Evolutionary conservation across 2,329 filamentous ascomycete genomes (phyloP).

Genomic region (Sordariomycetes sp.): DNA sequence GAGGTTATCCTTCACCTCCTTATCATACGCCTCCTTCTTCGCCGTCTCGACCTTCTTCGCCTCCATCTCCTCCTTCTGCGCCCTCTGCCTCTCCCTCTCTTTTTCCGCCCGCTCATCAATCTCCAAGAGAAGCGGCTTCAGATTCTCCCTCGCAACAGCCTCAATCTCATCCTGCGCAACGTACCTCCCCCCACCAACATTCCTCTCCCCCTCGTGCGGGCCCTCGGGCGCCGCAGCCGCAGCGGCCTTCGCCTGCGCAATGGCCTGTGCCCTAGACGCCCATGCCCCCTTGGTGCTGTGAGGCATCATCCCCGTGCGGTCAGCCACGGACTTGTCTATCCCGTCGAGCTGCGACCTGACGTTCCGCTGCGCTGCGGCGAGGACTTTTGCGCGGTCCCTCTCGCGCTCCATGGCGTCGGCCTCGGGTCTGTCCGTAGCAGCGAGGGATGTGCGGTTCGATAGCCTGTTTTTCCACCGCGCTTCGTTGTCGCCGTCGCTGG

Average conservation of each 20-base stretch:
- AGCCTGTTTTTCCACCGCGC: conserved; percentile 39
- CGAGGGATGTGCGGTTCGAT: conserved; percentile 52
- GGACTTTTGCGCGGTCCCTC: conserved; percentile 59
- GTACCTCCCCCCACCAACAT: conserved; percentile 71
- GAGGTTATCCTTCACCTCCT: conserved; percentile 29
- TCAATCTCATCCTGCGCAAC: conserved; percentile 70
- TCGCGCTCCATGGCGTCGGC: conserved; percentile 63
- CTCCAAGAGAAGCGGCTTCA: conserved; percentile 76
- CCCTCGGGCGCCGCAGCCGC: conserved; percentile 12
- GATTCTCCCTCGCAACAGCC: conserved; percentile 59
- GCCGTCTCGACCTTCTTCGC: conserved; percentile 46
- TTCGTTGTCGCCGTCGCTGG: conserved; percentile 51
- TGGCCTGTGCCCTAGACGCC: conserved; percentile 62
- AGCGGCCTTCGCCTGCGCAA: conserved; percentile 48
- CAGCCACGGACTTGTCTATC: conserved; percentile 72
- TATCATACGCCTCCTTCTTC: conserved; percentile 33
- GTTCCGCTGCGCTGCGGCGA: conserved; percentile 72
- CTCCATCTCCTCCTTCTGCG: conserved; percentile 49
- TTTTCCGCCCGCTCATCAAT: conserved; percentile 68
- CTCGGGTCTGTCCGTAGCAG: conserved; percentile 53
- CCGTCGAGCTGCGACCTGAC: conserved; percentile 66
- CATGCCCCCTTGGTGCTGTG: conserved; percentile 60
- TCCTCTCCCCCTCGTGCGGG: conserved; percentile 40
- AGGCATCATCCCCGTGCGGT: conserved; percentile 61
- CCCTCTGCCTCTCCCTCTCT: conserved; percentile 53